Conservation (phyloP, 441 rosid genomes). For the Populus hybrid region DNA sequence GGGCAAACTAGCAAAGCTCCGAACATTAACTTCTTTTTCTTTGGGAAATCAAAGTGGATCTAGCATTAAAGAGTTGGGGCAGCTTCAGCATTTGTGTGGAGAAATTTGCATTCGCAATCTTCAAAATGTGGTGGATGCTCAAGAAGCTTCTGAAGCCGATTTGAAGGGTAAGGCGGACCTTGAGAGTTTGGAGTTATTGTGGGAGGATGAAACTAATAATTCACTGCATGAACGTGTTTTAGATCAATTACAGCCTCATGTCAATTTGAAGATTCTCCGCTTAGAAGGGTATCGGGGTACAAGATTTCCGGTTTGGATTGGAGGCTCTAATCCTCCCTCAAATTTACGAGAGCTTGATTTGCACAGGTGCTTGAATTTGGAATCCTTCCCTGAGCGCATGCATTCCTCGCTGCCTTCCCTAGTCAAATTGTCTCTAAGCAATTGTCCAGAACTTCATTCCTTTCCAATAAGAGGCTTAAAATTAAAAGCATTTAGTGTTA, state of each 20-base stretch:
- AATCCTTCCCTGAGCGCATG: slow-evolving; percentile 26
- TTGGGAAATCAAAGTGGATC: slow-evolving; percentile 27
- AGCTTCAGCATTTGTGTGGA: slow-evolving; percentile 28
- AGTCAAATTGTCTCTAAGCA: slow-evolving; percentile 19
- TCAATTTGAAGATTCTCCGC: slow-evolving; percentile 9
- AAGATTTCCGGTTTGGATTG: slow-evolving; percentile 36
- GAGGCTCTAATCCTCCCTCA: slow-evolving; percentile 20
- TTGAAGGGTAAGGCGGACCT: slow-evolving; percentile 31
- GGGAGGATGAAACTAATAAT: slow-evolving; percentile 24
- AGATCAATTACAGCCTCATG: slow-evolving; percentile 5
- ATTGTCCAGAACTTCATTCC: slow-evolving; percentile 31
- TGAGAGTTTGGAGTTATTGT: slow-evolving; percentile 19
- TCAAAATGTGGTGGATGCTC: slow-evolving; percentile 9
- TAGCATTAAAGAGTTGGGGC: slow-evolving; percentile 27
- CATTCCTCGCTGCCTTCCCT: slow-evolving; percentile 27
- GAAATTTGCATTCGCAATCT: slow-evolving; percentile 8
- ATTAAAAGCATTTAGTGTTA: slow-evolving; percentile 25
- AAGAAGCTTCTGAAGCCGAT: slow-evolving; percentile 35
- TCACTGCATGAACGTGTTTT: slow-evolving; percentile 19
- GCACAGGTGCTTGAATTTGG: slow-evolving; percentile 31
- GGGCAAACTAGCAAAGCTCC: slow-evolving; percentile 32
- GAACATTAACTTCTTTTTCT: slow-evolving; percentile 27
- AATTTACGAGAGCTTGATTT: slow-evolving; percentile 23
- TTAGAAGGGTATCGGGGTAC: slow-evolving; percentile 28
- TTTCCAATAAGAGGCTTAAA: slow-evolving; percentile 22